phyloP scores from a whole-genome alignment of 106 monocot genomes.

The Vanilla planifolia region DNA sequence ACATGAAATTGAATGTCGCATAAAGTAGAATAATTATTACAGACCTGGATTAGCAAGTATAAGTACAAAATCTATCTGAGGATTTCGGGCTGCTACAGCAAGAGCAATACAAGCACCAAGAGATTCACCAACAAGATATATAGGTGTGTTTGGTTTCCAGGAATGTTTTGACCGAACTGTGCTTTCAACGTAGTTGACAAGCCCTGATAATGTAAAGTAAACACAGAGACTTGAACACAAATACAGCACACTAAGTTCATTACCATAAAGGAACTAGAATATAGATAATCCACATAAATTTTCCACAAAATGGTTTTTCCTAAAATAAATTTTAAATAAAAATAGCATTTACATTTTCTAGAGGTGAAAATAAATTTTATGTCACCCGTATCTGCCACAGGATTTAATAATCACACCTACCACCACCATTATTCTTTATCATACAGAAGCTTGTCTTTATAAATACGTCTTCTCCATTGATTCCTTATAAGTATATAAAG shows the following conservation, averaged over 20 bases:
- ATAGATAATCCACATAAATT: background rate
- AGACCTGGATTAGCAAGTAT: conserved; percentile 84
- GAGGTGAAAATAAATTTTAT: no score
- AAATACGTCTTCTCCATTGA: no score
- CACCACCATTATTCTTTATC: no score
- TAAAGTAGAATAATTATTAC: background rate
- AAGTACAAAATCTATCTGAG: conserved; percentile 60
- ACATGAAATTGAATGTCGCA: background rate
- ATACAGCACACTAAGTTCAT: background rate
- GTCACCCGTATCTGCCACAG: no score
- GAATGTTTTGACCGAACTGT: conserved; percentile 35
- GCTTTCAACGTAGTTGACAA: conserved; percentile 60
- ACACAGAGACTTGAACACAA: background rate
- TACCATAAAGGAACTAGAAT: background rate
- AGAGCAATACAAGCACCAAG: conserved; percentile 82
- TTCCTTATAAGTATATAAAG: no score
- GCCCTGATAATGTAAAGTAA: conserved; percentile 23
- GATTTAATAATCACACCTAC: no score
- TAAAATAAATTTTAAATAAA: no score
- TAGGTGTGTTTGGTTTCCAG: conserved; percentile 32
- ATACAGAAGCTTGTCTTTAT: no score
- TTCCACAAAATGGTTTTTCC: background rate
- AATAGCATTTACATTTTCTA: no score
- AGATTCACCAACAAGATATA: conserved; percentile 87
- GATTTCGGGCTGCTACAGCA: conserved; percentile 71